Conservation (phyloP, 257 asterid species). For the Forsythia viridissima region DNA sequence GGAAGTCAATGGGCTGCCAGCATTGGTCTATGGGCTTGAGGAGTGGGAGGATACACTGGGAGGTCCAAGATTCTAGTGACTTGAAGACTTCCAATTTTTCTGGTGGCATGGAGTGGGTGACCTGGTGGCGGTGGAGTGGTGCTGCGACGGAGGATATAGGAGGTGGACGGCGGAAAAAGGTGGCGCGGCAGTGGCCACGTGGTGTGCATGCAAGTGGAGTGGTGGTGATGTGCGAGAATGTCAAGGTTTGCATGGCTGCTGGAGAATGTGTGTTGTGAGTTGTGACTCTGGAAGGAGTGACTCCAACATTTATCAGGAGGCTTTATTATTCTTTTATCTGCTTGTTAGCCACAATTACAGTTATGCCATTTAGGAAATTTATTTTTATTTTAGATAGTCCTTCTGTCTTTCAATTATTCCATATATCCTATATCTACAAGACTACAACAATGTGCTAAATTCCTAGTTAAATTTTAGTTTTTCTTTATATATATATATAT, state of each 20-base stretch:
- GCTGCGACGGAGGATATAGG: background rate
- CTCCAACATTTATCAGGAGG: background rate
- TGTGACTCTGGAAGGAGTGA: background rate
- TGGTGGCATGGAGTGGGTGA: constrained; percentile 32
- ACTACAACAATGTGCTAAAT: too few species aligned
- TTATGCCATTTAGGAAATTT: background rate
- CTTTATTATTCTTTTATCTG: too few species aligned
- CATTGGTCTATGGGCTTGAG: constrained; percentile 37
- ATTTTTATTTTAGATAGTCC: too few species aligned
- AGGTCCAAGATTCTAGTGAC: constrained; percentile 46
- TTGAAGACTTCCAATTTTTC: constrained; percentile 34
- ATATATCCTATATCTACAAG: too few species aligned
- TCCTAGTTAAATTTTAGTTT: too few species aligned
- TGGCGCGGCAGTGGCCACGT: background rate
- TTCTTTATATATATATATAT: too few species aligned
- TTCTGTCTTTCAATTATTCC: too few species aligned
- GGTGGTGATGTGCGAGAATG: constrained; percentile 2
- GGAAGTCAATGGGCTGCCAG: constrained; percentile 46
- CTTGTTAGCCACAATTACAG: background rate
- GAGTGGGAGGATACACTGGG: constrained; percentile 18
- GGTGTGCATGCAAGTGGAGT: background rate
- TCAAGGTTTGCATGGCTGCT: constrained; percentile 22
- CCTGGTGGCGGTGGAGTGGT: background rate
- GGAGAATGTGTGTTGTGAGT: background rate
- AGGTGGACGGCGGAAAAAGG: constrained; percentile 2